Evolutionary conservation across 2,329 filamentous ascomycete species (phyloP).

Genomic region (Myriangium duriaei): DNA sequence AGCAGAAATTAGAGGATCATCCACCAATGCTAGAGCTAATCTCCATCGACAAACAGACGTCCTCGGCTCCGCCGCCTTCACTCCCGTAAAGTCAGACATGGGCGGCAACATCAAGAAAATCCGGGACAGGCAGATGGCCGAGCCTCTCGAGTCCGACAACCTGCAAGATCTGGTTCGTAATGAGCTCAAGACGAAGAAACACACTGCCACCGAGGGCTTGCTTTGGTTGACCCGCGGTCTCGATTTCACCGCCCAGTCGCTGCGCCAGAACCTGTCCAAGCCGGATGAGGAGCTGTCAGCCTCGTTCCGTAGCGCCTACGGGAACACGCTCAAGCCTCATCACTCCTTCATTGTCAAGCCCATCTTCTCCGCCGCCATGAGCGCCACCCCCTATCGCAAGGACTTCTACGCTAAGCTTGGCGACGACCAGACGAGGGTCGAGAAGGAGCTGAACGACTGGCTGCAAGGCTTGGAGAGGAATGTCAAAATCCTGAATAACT

Average conservation of each 20-base stretch:
- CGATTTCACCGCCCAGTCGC: conserved; percentile 80
- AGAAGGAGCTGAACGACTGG: conserved; percentile 55
- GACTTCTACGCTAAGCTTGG: conserved; percentile 89
- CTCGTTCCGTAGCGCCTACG: conserved; percentile 81
- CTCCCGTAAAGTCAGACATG: conserved; percentile 84
- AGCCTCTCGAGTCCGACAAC: conserved; percentile 66
- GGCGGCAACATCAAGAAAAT: conserved; percentile 93
- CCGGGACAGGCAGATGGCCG: conserved; percentile 64
- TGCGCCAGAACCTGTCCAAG: conserved; percentile 63
- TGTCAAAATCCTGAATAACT: conserved; percentile 61
- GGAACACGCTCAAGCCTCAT: conserved; percentile 76
- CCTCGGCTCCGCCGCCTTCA: conserved; percentile 61
- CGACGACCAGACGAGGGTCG: conserved; percentile 49
- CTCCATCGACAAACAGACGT: conserved; percentile 43
- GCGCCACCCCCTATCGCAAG: conserved; percentile 80
- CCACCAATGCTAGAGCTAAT: too few species aligned
- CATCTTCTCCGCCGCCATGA: conserved; percentile 86
- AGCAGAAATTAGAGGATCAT: too few species aligned
- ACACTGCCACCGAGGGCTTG: conserved; percentile 76
- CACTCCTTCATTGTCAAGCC: conserved; percentile 85
- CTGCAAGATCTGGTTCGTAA: conserved; percentile 76
- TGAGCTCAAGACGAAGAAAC: conserved; percentile 82
- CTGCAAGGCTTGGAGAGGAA: conserved; percentile 65
- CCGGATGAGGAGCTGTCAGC: conserved; percentile 61
- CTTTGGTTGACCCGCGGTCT: conserved; percentile 84